Conservation (phyloP, 2,329 filamentous ascomycete species). For the Ophiostoma pallidulum region DNA sequence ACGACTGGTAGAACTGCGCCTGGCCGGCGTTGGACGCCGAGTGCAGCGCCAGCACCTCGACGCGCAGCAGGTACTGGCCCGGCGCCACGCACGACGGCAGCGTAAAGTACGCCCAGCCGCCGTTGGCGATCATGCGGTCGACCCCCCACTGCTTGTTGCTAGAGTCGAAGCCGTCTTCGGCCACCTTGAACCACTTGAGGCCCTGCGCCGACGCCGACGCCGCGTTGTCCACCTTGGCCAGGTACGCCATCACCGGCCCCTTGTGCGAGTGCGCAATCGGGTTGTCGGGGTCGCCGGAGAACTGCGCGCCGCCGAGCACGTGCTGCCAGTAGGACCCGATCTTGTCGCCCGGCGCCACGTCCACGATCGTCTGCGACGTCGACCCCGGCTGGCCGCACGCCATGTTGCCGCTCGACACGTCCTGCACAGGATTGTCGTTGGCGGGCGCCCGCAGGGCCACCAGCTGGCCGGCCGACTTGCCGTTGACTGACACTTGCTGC, state of each 20-base stretch:
- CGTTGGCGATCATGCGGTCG: slow-evolving; percentile 33
- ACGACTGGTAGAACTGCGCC: slow-evolving; percentile 36
- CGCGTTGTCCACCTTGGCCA: slow-evolving; percentile 44
- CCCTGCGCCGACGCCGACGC: slow-evolving; percentile 31
- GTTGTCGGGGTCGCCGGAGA: slow-evolving; percentile 39
- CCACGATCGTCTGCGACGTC: slow-evolving; percentile 35
- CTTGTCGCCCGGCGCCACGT: slow-evolving; percentile 40
- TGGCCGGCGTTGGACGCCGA: slow-evolving; percentile 30
- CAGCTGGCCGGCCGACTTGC: slow-evolving; percentile 32
- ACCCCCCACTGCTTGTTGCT: slow-evolving; percentile 38
- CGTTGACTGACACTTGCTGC: slow-evolving; percentile 38
- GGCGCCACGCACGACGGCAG: slow-evolving; percentile 42
- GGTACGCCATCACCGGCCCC: slow-evolving; percentile 43
- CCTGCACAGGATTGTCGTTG: slow-evolving; percentile 44
- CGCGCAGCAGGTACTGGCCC: slow-evolving; percentile 45
- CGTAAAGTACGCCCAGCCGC: slow-evolving; percentile 39
- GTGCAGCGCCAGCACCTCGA: slow-evolving; percentile 45
- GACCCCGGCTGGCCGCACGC: slow-evolving; percentile 38
- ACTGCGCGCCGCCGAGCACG: slow-evolving; percentile 43
- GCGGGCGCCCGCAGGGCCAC: slow-evolving; percentile 38
- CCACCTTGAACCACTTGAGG: slow-evolving; percentile 47
- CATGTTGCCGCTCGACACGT: slow-evolving; percentile 39
- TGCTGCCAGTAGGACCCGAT: slow-evolving; percentile 45
- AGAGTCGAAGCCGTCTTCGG: slow-evolving; percentile 37
- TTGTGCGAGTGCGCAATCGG: slow-evolving; percentile 47